Percentiles rank a stretch among this genome's conserved stretches.
phyloP scores from a whole-genome alignment of 2,329 filamentous ascomycete species.

The Trichothecium sympodiale region DNA sequence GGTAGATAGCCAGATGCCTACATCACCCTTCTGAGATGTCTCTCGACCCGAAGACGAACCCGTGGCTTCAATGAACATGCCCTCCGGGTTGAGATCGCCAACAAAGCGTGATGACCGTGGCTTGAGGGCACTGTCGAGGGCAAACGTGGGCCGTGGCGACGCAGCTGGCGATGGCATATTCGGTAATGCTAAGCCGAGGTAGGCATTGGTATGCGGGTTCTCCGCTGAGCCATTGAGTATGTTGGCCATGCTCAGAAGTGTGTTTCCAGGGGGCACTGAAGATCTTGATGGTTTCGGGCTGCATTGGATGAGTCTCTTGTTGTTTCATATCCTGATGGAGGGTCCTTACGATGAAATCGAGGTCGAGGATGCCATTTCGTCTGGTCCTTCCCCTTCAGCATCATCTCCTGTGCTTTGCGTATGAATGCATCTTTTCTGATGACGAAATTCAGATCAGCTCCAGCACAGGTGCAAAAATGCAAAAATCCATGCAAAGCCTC shows the following conservation, averaged over 20 bases:
- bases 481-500: too few relatives aligned
- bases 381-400: conserved; percentile 4
- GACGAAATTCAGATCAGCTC: conserved; percentile 1
- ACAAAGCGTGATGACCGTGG: conserved; percentile 36
- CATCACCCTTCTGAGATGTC: conserved; percentile 36
- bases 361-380: background rate
- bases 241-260: background rate
- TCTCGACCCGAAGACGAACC: conserved; percentile 19
- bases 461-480: too few relatives aligned
- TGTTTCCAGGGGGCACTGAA: background rate
- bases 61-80: conserved; percentile 46
- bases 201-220: too few relatives aligned
- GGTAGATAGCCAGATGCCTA: conserved; percentile 43
- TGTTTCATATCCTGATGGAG: conserved; percentile 10
- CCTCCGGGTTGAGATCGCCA: conserved; percentile 48
- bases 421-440: conserved; percentile 33
- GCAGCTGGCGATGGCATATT: conserved; percentile 5
- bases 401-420: conserved; percentile 22
- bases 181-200: background rate
- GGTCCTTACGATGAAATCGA: too few relatives aligned
- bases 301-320: conserved; percentile 12
- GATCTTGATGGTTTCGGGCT: background rate
- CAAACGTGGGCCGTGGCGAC: conserved; percentile 4
- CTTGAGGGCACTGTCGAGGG: conserved; percentile 9
- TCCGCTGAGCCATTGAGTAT: background rate